phyloP scores from a whole-genome alignment of 768 basidiomycete genomes.

The Collybiopsis luxurians region DNA sequence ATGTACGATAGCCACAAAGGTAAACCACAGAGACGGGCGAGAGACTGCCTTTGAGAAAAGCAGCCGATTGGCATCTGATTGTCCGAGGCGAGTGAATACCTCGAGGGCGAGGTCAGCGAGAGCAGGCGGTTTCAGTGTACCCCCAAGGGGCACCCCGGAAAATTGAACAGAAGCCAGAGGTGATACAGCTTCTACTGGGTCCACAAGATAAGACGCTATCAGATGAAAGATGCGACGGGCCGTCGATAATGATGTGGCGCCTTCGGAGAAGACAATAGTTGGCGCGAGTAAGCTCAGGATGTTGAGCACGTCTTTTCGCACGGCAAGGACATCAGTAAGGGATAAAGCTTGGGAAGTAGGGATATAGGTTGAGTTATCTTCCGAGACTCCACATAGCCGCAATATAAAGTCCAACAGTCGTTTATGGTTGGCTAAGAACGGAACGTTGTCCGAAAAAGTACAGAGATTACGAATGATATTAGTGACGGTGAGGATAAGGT shows the following conservation, averaged over 20 bases:
- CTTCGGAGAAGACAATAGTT: slow-evolving; percentile 44
- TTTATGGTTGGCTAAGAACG: slow-evolving; percentile 62
- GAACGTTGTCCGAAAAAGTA: slow-evolving; percentile 66
- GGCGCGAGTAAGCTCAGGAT: slow-evolving; percentile 63
- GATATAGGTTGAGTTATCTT: slow-evolving; percentile 27
- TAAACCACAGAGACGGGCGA: slow-evolving; percentile 48
- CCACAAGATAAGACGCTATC: slow-evolving; percentile 72
- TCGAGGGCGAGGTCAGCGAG: slow-evolving; percentile 80
- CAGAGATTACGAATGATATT: slow-evolving; percentile 89
- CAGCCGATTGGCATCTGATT: slow-evolving; percentile 76
- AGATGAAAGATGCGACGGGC: slow-evolving; percentile 62
- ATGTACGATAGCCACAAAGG: slow-evolving; percentile 73
- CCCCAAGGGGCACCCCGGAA: slow-evolving; percentile 39
- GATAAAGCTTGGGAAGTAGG: slow-evolving; percentile 62
- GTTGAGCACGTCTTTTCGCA: slow-evolving; percentile 77
- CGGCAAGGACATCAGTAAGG: slow-evolving; percentile 62
- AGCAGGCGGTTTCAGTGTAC: slow-evolving; percentile 50
- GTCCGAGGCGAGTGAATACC: slow-evolving; percentile 75
- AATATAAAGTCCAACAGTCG: slow-evolving; percentile 65
- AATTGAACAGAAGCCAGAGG: slow-evolving; percentile 60
- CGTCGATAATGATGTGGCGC: slow-evolving; percentile 37
- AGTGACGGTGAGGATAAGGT: slow-evolving; percentile 63
- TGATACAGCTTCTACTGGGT: slow-evolving; percentile 62
- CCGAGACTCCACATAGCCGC: slow-evolving; percentile 58
- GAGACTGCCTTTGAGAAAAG: slow-evolving; percentile 64